Conservation (phyloP, 169 alveolate species). For the Plasmodium vinckei region DNA sequence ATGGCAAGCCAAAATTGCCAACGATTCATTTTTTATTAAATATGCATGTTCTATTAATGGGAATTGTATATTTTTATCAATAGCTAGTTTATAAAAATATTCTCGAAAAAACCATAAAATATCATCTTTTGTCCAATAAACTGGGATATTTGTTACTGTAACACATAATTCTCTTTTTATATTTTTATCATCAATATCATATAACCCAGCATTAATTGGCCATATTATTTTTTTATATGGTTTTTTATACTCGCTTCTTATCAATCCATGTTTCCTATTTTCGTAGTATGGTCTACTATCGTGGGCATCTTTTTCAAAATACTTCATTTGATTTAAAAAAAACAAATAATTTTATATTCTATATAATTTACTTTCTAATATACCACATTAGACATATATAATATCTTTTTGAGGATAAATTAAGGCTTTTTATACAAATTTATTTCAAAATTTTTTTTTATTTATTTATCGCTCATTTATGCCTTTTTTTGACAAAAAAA, state of each 20-base stretch:
- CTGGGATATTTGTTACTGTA: slow-evolving; percentile 52
- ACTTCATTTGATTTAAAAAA: slow-evolving; percentile 22
- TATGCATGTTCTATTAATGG: slow-evolving; percentile 58
- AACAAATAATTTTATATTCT: background rate
- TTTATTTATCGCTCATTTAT: too few relatives aligned
- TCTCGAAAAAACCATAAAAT: slow-evolving; percentile 68
- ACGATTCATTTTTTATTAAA: slow-evolving; percentile 42
- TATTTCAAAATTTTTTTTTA: too few relatives aligned
- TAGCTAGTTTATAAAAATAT: slow-evolving; percentile 66
- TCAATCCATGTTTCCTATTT: slow-evolving; percentile 26
- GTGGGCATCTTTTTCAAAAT: slow-evolving; percentile 24
- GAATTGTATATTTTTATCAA: slow-evolving; percentile 19
- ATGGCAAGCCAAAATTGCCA: slow-evolving; percentile 73
- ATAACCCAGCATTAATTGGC: slow-evolving; percentile 55
- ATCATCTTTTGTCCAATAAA: slow-evolving; percentile 53
- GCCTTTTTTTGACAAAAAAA: too few relatives aligned
- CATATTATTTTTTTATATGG: slow-evolving; percentile 47
- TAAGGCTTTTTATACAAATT: too few relatives aligned
- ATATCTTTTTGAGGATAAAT: too few relatives aligned
- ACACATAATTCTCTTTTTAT: slow-evolving; percentile 40
- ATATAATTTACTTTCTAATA: too few relatives aligned
- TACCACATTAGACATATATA: too few relatives aligned
- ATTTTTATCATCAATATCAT: slow-evolving; percentile 66
- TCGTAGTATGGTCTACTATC: slow-evolving; percentile 27
- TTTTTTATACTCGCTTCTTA: slow-evolving; percentile 16